These are phyloP conservation scores for Chrysoporthe cubensis DNA, from an alignment of 2,329 filamentous ascomycete species.

Conservation along the genomic window DNA sequence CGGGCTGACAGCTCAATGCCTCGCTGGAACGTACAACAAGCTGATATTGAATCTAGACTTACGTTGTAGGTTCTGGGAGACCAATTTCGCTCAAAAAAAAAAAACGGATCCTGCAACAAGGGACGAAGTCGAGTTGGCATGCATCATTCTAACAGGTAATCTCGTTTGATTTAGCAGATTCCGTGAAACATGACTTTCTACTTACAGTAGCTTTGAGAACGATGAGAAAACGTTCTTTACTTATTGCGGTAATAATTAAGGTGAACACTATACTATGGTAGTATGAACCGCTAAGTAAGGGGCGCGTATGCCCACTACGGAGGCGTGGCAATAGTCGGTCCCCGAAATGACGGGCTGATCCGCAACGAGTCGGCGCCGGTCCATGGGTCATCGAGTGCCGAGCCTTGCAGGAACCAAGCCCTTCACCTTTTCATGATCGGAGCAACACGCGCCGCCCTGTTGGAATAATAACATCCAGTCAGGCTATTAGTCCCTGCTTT, in stretches of 20 bases:
- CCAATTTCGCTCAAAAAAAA: not conserved
- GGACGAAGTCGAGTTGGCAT: not conserved
- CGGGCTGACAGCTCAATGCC: not conserved
- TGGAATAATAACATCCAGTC: too few species aligned
- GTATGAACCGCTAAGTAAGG: not conserved
- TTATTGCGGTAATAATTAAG: not conserved
- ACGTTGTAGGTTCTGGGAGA: not conserved
- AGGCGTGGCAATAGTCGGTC: conserved; percentile 26
- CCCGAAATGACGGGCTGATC: conserved; percentile 10
- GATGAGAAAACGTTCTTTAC: not conserved
- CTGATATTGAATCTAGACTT: not conserved
- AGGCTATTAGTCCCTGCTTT: not conserved
- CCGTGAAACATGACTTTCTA: not conserved
- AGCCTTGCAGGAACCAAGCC: conserved; percentile 27
- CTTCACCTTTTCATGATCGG: not conserved
- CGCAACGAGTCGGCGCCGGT: conserved; percentile 2
- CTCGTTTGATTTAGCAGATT: not conserved
- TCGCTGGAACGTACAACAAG: not conserved
- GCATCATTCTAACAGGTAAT: not conserved
- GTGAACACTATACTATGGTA: not conserved
- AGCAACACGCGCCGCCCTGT: not conserved
- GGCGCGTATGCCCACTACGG: not conserved
- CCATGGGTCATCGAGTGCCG: conserved; percentile 9
- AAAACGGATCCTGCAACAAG: not conserved
- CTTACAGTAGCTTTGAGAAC: not conserved